These are phyloP conservation scores for Penstemon davidsonii DNA, from an alignment of 257 asterid species.

Conservation along the genomic window DNA sequence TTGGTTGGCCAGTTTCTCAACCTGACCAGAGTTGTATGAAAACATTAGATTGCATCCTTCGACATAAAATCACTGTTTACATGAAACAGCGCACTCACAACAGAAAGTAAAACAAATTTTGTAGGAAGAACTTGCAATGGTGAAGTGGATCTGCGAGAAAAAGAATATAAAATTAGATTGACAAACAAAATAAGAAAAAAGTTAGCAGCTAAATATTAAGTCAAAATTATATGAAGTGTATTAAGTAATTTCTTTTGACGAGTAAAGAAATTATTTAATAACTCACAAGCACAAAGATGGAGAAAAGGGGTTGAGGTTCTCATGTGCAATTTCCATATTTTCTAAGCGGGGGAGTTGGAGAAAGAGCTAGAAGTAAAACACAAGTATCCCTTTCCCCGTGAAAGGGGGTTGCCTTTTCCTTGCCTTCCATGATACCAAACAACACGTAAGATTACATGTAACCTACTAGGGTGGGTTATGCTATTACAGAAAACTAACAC, in stretches of 20 bases:
- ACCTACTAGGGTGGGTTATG: background rate
- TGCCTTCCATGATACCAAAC: background rate
- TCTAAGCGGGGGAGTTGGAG: conserved; percentile 5
- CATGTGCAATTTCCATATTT: conserved; percentile 3
- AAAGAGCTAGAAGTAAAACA: background rate
- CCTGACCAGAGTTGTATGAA: conserved; percentile 42
- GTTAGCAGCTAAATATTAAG: background rate
- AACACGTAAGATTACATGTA: too few relatives aligned
- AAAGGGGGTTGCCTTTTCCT: background rate
- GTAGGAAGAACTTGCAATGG: conserved; percentile 78
- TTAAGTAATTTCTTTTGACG: background rate
- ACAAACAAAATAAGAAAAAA: conserved; percentile 8
- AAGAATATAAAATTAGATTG: conserved; percentile 9
- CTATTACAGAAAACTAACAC: background rate
- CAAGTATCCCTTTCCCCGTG: too few relatives aligned
- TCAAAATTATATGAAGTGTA: background rate
- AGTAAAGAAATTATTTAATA: background rate
- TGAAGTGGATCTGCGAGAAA: conserved; percentile 56
- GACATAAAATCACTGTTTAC: conserved; percentile 17
- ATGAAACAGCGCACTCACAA: conserved; percentile 48
- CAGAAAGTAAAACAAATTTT: conserved; percentile 65
- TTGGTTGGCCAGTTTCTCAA: conserved; percentile 71
- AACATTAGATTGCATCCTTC: conserved; percentile 25
- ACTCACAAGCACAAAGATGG: background rate
- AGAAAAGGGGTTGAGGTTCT: background rate